These are phyloP conservation scores for Porogramme epimiltina DNA, from an alignment of 1,284 basidiomycete genomes.

Conservation along the genomic window DNA sequence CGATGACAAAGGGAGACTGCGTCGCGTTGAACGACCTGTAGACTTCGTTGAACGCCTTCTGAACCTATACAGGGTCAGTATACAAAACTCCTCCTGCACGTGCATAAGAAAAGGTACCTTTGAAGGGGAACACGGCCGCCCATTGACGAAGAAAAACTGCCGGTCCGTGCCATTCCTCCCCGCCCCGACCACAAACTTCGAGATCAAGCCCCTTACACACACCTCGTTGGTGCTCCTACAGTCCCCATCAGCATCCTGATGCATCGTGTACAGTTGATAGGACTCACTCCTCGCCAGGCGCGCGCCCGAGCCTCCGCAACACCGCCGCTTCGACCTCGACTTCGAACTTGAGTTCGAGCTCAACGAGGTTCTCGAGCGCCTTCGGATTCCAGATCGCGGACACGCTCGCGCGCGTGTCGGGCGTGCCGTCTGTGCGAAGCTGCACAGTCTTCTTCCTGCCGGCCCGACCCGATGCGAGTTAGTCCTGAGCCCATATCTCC, in stretches of 20 bases:
- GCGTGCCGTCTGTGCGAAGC: slow-evolving; percentile 71
- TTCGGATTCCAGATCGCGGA: slow-evolving; percentile 87
- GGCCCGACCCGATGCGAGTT: background rate
- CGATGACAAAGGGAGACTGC: slow-evolving; percentile 83
- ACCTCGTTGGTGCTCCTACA: slow-evolving; percentile 42
- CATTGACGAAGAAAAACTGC: slow-evolving; percentile 95
- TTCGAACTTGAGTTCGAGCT: slow-evolving; percentile 71
- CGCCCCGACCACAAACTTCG: slow-evolving; percentile 71
- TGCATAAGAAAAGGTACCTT: slow-evolving; percentile 50
- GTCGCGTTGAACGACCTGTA: slow-evolving; percentile 85
- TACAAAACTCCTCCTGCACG: background rate
- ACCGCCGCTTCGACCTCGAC: slow-evolving; percentile 64
- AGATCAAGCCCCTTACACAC: slow-evolving; percentile 75
- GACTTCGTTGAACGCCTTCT: slow-evolving; percentile 88
- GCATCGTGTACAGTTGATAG: background rate
- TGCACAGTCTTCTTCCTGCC: slow-evolving; percentile 72
- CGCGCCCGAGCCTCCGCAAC: slow-evolving; percentile 33
- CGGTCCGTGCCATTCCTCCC: slow-evolving; percentile 83
- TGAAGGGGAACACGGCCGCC: slow-evolving; percentile 80
- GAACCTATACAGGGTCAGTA: slow-evolving; percentile 56
- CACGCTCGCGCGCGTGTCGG: slow-evolving; percentile 67
- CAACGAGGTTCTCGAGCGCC: slow-evolving; percentile 52
- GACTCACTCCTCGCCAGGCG: slow-evolving; percentile 28
- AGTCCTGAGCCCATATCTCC: no score
- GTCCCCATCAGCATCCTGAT: background rate